Conservation (phyloP, 2,329 filamentous ascomycete species). For the Phyllosticta ampelicida region DNA sequence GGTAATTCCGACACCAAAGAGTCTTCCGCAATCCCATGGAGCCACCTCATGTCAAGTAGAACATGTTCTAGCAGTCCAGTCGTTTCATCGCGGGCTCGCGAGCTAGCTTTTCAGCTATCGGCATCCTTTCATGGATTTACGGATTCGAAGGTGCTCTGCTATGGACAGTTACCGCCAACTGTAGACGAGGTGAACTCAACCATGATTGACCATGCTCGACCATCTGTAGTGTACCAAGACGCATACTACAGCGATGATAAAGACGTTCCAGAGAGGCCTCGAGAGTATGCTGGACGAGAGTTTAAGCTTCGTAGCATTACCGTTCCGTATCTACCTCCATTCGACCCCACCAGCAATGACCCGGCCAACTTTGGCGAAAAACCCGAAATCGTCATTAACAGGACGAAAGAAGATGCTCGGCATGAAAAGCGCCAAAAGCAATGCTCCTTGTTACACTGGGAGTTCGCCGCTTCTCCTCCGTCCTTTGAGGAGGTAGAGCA, state of each 20-base stretch:
- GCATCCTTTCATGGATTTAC: constrained; percentile 15
- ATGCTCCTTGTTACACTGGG: constrained; percentile 64
- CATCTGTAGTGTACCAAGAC: constrained; percentile 68
- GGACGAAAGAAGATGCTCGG: constrained; percentile 37
- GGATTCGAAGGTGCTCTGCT: constrained; percentile 21
- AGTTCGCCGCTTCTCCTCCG: constrained; percentile 62
- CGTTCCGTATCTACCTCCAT: constrained; percentile 68
- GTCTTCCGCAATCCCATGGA: constrained; percentile 22
- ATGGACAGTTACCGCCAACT: constrained; percentile 31
- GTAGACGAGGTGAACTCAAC: constrained; percentile 41
- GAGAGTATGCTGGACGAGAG: constrained; percentile 81
- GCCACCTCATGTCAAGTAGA: constrained; percentile 17
- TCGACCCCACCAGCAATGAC: constrained; percentile 54
- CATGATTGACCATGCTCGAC: constrained; percentile 47
- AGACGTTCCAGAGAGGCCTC: constrained; percentile 65
- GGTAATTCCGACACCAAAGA: background rate
- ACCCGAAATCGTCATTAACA: constrained; percentile 38
- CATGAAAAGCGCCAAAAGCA: constrained; percentile 43
- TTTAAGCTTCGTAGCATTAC: constrained; percentile 68
- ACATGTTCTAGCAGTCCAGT: constrained; percentile 12
- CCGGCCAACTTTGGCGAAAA: constrained; percentile 47
- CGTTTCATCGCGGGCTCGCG: constrained; percentile 13
- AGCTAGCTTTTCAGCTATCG: constrained; percentile 15
- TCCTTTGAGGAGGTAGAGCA: constrained; percentile 54
- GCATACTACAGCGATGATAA: constrained; percentile 74